Base-by-base conservation (phyloP, 1,284 basidiomycete species). In the Somion occarium region DNA sequence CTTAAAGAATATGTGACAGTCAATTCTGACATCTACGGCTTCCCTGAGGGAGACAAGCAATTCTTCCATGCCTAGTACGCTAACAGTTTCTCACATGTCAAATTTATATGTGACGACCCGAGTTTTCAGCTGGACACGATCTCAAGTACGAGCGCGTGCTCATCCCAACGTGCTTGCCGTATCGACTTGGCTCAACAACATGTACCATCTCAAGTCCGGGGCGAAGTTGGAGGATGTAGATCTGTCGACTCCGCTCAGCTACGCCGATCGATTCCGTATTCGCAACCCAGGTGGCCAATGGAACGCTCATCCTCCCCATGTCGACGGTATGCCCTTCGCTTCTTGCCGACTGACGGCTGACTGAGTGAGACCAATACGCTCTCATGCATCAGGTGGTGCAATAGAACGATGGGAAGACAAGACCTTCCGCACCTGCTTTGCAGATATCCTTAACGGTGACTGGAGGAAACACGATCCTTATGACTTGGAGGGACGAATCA, bases 351-450 rank as follows among this genome's bases (percentile, higher is more conserved):
- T 42, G 9, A 22, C n/a, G 20, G 9, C 9, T 18, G 18, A 11
- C 7, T 27, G 39, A 18, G 38, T 50, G 37, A 15, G n/a, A n/a
- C n/a, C n/a, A n/a, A n/a, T n/a, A n/a, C n/a, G n/a, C n/a, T n/a
- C n/a, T n/a, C n/a, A n/a, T n/a, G n/a, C 20, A 44, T 23, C 53
- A 84, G 82, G 91, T 11, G 91, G 89, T 1, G 70, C 79, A 0
- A 84, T 93, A 24, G 92, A 95, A 67, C 74, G 90, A 22, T 93
- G 91, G 91, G 90, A 94, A 64, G 90, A 93, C 60, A 67, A 75
- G 3, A 67, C 64, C 1, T 89, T 92, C 69, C 74, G 88, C 30
- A 72, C 69, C 2, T 85, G 81, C 56, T 93, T 86, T 63, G 66
- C 67, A 2, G 73, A 80, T 46, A 90, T 93, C 50, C 69, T 93